Conservation (phyloP, 495 filamentous ascomycete species). For the Penicillium cataractarum region DNA sequence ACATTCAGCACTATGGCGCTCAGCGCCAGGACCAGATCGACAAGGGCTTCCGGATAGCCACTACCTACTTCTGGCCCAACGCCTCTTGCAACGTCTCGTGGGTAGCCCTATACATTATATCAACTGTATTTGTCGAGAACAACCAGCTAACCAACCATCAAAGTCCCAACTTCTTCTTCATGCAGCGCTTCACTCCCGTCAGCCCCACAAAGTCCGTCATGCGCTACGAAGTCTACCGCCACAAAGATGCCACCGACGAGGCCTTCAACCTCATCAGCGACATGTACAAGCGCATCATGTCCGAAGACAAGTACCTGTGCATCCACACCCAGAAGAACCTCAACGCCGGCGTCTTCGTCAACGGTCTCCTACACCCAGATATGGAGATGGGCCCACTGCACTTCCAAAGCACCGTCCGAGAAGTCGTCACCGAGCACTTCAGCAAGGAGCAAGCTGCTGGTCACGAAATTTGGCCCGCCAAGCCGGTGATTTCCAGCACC, state of each 20-base stretch:
- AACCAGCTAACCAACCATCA: slow-evolving; percentile 15
- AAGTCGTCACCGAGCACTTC: slow-evolving; percentile 42
- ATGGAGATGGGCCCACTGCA: slow-evolving; percentile 51
- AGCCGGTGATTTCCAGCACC: slow-evolving; percentile 4
- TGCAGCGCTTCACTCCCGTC: slow-evolving; percentile 48
- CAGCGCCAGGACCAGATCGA: slow-evolving; percentile 39
- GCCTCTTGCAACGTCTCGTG: slow-evolving; percentile 49
- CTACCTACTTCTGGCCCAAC: slow-evolving; percentile 51
- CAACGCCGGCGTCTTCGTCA: slow-evolving; percentile 50
- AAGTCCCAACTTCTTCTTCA: slow-evolving; percentile 53
- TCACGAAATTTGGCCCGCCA: slow-evolving; percentile 48
- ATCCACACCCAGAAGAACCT: slow-evolving; percentile 52
- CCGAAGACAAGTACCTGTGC: slow-evolving; percentile 54
- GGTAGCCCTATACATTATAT: slow-evolving; percentile 19
- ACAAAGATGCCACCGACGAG: slow-evolving; percentile 49
- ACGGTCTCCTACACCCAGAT: slow-evolving; percentile 50
- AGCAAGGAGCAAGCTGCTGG: slow-evolving; percentile 38
- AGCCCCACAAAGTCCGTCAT: slow-evolving; percentile 41
- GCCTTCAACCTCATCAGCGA: slow-evolving; percentile 45
- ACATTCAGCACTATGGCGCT: slow-evolving; percentile 48
- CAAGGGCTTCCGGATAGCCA: slow-evolving; percentile 38
- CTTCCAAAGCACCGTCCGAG: slow-evolving; percentile 48
- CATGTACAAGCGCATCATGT: slow-evolving; percentile 51
- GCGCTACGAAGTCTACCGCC: slow-evolving; percentile 52
- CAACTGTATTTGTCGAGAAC: neutral